phyloP scores from a whole-genome alignment of 352 stramenopile genomes.

The Phytopythium boreale region DNA sequence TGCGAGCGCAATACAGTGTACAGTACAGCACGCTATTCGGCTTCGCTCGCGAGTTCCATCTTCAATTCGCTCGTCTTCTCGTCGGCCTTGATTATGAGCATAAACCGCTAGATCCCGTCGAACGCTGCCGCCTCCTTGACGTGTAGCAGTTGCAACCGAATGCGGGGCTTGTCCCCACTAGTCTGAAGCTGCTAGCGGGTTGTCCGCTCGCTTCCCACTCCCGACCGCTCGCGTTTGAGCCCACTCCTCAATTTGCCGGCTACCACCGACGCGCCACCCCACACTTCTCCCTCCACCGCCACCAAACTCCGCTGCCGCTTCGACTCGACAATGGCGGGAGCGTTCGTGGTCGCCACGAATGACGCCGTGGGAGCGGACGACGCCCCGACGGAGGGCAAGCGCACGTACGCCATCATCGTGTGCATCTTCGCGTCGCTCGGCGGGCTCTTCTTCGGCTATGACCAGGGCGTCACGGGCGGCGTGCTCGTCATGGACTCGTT shows the following conservation, averaged over 20 bases:
- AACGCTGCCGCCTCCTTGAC: background rate
- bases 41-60: too few species aligned
- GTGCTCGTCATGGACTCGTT: conserved; percentile 40
- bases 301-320: background rate
- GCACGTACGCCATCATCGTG: conserved; percentile 33
- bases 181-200: background rate
- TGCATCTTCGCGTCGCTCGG: conserved; percentile 39
- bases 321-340: conserved; percentile 6
- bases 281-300: background rate
- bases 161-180: background rate
- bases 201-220: background rate
- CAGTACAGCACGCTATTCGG: too few species aligned
- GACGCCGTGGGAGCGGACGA: background rate
- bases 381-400: conserved; percentile 19
- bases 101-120: background rate
- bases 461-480: conserved; percentile 34
- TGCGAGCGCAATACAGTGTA: background rate
- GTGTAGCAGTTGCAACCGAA: background rate
- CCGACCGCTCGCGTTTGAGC: background rate
- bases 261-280: background rate
- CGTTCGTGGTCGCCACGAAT: conserved; percentile 3
- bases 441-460: conserved; percentile 39
- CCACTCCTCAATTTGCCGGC: conserved; percentile 4
- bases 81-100: too few species aligned
- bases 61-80: conserved; percentile 1